phyloP scores from a whole-genome alignment of 2,329 filamentous ascomycete species.

The Verticillium longisporum region DNA sequence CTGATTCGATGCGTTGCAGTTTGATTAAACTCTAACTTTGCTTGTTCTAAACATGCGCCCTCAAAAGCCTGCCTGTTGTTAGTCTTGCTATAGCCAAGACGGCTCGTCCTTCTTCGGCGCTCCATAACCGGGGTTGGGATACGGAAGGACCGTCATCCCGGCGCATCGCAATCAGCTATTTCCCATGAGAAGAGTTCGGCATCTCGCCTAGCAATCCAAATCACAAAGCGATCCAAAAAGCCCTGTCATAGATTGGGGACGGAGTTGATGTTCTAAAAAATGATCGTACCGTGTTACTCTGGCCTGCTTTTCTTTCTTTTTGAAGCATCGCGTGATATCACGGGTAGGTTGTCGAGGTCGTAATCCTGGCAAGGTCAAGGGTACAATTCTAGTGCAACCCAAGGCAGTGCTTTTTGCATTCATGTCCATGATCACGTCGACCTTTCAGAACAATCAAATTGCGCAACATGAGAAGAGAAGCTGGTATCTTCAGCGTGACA shows the following conservation, averaged over 20 bases:
- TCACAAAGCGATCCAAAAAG: background rate
- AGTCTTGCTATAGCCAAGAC: background rate
- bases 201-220: background rate
- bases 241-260: background rate
- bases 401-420: no score
- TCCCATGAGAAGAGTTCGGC: background rate
- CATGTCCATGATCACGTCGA: no score
- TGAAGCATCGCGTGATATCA: background rate
- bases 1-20: background rate
- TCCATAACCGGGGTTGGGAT: background rate
- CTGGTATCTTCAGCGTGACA: no score
- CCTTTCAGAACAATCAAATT: no score
- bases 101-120: background rate
- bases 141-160: background rate
- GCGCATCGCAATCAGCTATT: background rate
- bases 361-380: no score
- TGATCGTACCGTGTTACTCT: background rate
- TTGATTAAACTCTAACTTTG: background rate
- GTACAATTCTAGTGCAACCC: no score
- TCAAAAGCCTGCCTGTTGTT: background rate
- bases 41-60: background rate
- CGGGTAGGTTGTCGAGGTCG: no score
- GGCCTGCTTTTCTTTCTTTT: background rate
- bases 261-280: background rate
- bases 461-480: no score